Evolutionary conservation across 805 yeast species (phyloP).

Genomic region (Yarrowia yakushimensis): DNA sequence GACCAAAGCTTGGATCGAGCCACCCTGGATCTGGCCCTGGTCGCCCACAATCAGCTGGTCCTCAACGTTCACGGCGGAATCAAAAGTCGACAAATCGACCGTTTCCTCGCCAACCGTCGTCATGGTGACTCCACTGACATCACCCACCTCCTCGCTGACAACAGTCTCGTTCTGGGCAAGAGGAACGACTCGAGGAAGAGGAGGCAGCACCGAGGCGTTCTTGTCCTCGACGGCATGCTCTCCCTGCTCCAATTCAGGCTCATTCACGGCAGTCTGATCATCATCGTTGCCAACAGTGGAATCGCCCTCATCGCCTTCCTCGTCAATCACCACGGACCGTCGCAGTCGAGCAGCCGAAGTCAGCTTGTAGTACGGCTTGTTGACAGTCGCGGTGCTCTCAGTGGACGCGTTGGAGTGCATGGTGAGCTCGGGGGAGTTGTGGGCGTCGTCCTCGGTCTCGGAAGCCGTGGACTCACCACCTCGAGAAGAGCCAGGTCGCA

Average conservation of each 20-base stretch:
- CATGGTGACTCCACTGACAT: conserved; percentile 3
- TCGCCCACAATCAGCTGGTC: conserved; percentile 26
- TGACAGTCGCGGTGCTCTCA: conserved; percentile 24
- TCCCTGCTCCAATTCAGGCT: not conserved
- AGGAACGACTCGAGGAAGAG: not conserved
- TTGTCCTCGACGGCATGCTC: not conserved
- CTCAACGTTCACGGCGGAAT: not conserved
- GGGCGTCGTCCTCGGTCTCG: not conserved
- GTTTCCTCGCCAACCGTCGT: not conserved
- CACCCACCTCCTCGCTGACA: conserved; percentile 8
- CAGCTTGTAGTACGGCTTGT: conserved; percentile 21
- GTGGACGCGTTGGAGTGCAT: conserved; percentile 12
- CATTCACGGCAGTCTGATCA: not conserved
- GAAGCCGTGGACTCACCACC: not conserved
- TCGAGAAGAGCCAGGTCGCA: not conserved
- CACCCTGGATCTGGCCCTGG: conserved; percentile 37
- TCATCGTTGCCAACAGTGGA: not conserved
- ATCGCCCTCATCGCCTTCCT: conserved; percentile 13
- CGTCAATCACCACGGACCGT: conserved; percentile 15
- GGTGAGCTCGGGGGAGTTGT: not conserved
- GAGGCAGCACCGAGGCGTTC: conserved; percentile 1
- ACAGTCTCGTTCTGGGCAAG: not conserved
- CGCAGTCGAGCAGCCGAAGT: conserved; percentile 5
- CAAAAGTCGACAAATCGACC: conserved; percentile 3
- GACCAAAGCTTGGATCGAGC: conserved; percentile 36